A percentile compares a stretch with the other conserved stretches of the same genome.
phyloP scores from a whole-genome alignment of 2,329 filamentous ascomycete genomes.

The Didymellaceae sp. region DNA sequence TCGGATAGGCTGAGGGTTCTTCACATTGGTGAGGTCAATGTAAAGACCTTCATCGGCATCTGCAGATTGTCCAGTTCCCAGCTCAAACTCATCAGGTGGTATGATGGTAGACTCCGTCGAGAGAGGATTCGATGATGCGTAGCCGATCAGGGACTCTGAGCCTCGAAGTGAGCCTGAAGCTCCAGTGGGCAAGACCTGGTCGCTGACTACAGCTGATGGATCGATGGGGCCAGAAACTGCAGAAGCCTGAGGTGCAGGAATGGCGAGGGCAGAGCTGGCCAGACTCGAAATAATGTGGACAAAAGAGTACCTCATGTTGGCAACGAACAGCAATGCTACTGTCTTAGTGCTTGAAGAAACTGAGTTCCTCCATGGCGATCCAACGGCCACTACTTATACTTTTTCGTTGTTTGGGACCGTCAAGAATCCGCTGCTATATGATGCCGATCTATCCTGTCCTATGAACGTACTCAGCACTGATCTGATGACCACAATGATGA shows the following conservation, averaged over 20 bases:
- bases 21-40: conserved; percentile 47
- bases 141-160: conserved; percentile 40
- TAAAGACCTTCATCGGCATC: conserved; percentile 49
- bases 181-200: conserved; percentile 34
- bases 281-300: conserved; percentile 5
- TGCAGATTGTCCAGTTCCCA: conserved; percentile 47
- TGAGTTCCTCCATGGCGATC: background rate
- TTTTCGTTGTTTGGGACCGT: background rate
- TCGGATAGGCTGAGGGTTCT: conserved; percentile 52
- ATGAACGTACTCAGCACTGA: background rate
- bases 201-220: conserved; percentile 11
- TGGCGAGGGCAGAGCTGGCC: conserved; percentile 13
- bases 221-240: conserved; percentile 14
- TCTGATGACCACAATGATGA: background rate
- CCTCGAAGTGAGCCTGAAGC: conserved; percentile 48
- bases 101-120: conserved; percentile 43
- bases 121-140: conserved; percentile 40
- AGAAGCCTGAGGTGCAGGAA: conserved; percentile 16
- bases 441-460: background rate
- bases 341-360: background rate
- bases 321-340: background rate
- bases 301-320: conserved; percentile 11
- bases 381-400: conserved; percentile 1
- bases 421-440: background rate
- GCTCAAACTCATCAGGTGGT: conserved; percentile 44